Evolutionary conservation across 2,329 filamentous ascomycete species (phyloP), one percentile per base, ranked within the genome.

Genomic region (Pyrenochaeta sp.): DNA sequence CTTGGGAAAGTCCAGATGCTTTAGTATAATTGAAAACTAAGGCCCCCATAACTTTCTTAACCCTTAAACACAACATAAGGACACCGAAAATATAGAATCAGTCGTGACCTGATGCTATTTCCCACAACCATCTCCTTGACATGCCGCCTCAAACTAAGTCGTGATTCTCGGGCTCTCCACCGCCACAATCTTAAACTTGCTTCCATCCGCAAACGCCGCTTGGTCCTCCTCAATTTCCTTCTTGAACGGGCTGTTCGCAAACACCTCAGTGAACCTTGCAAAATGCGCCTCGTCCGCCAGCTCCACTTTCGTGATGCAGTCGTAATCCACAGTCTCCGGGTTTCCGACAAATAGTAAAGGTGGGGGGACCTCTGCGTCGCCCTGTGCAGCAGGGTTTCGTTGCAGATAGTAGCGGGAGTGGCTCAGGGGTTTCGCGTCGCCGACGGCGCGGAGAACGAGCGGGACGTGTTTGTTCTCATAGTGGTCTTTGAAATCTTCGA

Each of bases 341-440:
- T 38, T 32, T 13, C 45, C 52, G 3, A 52, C n/a, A 8, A 51
- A 37, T 3, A 53, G 37, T 5, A 41, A 41, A 3, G 41, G 45
- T 13, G 39, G 41, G 35, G 43, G 38, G 5, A 30, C 40, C 18
- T 41, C 32, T 1, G 34, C 24, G n/a, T 27, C 34, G 7, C 13
- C 42, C 14, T 32, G 30, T 10, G 30, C 30, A 36, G 46, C 35
- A 11, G 23, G 2, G 13, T 35, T 27, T 11, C 51, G 51, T 18
- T 61, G 51, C 9, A 61, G 21, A 29, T 65, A 63, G 45, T 62
- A 44, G 11, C 61, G 48, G 14, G 53, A 56, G 29, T 65, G 51
- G 14, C 53, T 50, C 5, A 60, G 36, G 3, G 61, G 60, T 21
- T 57, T 54, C 9, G 47, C 43, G 23, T 54, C 36, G 5, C 53